Evolutionary conservation across 495 filamentous ascomycete species (phyloP).

Genomic region (Aspergillus cavernicola): DNA sequence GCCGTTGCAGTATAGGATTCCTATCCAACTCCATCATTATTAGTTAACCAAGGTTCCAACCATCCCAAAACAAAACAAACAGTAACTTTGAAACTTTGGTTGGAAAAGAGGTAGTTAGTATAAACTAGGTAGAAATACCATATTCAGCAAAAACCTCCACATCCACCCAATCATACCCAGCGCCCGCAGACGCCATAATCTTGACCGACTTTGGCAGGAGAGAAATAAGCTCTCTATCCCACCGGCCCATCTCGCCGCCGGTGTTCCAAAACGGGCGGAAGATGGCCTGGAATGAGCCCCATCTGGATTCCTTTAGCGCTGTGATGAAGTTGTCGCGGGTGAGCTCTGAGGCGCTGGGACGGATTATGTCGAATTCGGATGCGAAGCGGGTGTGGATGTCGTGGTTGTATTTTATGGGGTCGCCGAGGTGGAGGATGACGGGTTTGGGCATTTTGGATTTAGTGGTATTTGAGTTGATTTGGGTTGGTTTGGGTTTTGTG

Average conservation of each 20-base stretch:
- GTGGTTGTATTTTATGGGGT: constrained; percentile 64
- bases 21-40: constrained; percentile 26
- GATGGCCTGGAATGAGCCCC: constrained; percentile 70
- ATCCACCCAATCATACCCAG: constrained; percentile 77
- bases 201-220: constrained; percentile 61
- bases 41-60: background rate
- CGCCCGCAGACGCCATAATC: constrained; percentile 69
- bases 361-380: constrained; percentile 55
- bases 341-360: constrained; percentile 47
- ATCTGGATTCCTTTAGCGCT: constrained; percentile 57
- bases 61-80: too few relatives aligned
- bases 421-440: constrained; percentile 64
- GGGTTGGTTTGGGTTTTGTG: background rate
- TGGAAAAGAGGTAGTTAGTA: too few relatives aligned
- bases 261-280: constrained; percentile 78
- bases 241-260: constrained; percentile 72
- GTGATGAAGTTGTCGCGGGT: constrained; percentile 56
- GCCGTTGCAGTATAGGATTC: constrained; percentile 69
- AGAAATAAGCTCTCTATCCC: constrained; percentile 67
- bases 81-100: too few relatives aligned
- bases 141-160: constrained; percentile 60
- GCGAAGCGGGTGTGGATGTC: constrained; percentile 53
- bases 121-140: constrained; percentile 39
- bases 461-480: background rate
- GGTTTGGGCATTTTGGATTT: constrained; percentile 20